phyloP scores from a whole-genome alignment of 2,329 filamentous ascomycete genomes.

The Rhinocladiella similis region DNA sequence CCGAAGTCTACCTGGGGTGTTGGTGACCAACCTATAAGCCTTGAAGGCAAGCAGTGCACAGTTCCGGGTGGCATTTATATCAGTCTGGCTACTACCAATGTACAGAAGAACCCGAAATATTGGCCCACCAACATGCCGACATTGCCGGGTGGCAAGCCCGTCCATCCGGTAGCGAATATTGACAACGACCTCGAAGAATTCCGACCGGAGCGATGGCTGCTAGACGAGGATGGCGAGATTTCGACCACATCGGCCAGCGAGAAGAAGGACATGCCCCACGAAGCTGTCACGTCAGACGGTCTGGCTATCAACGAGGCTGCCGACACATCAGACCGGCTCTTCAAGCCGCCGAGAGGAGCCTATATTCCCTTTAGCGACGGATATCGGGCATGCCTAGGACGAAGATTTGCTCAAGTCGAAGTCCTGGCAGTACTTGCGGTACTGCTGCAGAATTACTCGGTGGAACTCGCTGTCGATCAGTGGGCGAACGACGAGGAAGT shows the following conservation, averaged over 20 bases:
- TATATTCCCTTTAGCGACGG: constrained; percentile 59
- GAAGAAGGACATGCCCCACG: constrained; percentile 20
- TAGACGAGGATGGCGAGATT: constrained; percentile 30
- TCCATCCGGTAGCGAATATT: constrained; percentile 32
- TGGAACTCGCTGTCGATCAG: constrained; percentile 69
- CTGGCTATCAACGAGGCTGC: constrained; percentile 58
- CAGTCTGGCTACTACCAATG: constrained; percentile 55
- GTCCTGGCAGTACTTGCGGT: constrained; percentile 55
- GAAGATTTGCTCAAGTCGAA: constrained; percentile 59
- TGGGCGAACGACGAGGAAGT: constrained; percentile 58
- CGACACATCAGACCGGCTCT: constrained; percentile 64
- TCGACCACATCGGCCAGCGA: constrained; percentile 8
- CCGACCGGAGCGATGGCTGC: constrained; percentile 71
- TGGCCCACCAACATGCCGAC: constrained; percentile 59
- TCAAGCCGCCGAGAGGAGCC: constrained; percentile 54
- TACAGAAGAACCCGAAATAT: constrained; percentile 69
- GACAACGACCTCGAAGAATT: constrained; percentile 66
- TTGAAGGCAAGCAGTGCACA: constrained; percentile 59
- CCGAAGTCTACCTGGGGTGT: constrained; percentile 61
- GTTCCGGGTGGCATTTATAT: constrained; percentile 61
- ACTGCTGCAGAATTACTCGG: constrained; percentile 58
- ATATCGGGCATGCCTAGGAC: constrained; percentile 55
- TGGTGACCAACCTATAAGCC: constrained; percentile 53
- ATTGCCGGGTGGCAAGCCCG: constrained; percentile 39
- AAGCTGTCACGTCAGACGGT: constrained; percentile 26